Evolutionary conservation across 2,329 filamentous ascomycete genomes (phyloP).

Genomic region (Sphaceloma murrayae): DNA sequence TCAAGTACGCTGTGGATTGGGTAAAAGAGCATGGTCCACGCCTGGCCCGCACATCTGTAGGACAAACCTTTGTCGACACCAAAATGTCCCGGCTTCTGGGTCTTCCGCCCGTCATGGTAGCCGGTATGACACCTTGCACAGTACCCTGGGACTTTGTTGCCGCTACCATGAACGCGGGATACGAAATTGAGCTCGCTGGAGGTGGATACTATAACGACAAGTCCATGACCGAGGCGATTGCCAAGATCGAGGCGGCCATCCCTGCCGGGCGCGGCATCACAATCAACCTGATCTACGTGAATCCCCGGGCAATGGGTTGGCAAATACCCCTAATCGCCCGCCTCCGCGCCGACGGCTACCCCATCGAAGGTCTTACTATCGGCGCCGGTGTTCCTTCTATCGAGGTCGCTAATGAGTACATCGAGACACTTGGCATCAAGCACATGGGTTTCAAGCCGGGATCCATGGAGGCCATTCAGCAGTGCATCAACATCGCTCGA

Average conservation of each 20-base stretch:
- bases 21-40: slow-evolving; percentile 94
- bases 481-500: slow-evolving; percentile 85
- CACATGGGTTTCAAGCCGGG: slow-evolving; percentile 93
- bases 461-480: slow-evolving; percentile 76
- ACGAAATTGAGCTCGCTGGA: slow-evolving; percentile 81
- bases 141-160: slow-evolving; percentile 87
- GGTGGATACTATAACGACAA: slow-evolving; percentile 81
- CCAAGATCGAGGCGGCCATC: slow-evolving; percentile 75
- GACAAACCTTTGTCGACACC: slow-evolving; percentile 87
- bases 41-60: slow-evolving; percentile 77
- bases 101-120: slow-evolving; percentile 78
- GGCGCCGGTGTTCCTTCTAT: slow-evolving; percentile 90
- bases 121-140: slow-evolving; percentile 87
- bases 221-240: slow-evolving; percentile 71
- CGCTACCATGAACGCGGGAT: slow-evolving; percentile 89
- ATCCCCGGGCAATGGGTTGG: slow-evolving; percentile 82
- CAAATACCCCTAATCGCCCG: slow-evolving; percentile 77
- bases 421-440: slow-evolving; percentile 82
- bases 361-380: slow-evolving; percentile 85
- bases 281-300: slow-evolving; percentile 85
- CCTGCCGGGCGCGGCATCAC: slow-evolving; percentile 79
- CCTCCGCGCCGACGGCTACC: slow-evolving; percentile 73
- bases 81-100: slow-evolving; percentile 87
- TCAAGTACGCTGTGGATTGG: slow-evolving; percentile 95
- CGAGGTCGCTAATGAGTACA: slow-evolving; percentile 87